Percentiles rank a stretch among this genome's conserved stretches.
phyloP scores from a whole-genome alignment of 139 green algal species.

The Yamagishiella unicocca region DNA sequence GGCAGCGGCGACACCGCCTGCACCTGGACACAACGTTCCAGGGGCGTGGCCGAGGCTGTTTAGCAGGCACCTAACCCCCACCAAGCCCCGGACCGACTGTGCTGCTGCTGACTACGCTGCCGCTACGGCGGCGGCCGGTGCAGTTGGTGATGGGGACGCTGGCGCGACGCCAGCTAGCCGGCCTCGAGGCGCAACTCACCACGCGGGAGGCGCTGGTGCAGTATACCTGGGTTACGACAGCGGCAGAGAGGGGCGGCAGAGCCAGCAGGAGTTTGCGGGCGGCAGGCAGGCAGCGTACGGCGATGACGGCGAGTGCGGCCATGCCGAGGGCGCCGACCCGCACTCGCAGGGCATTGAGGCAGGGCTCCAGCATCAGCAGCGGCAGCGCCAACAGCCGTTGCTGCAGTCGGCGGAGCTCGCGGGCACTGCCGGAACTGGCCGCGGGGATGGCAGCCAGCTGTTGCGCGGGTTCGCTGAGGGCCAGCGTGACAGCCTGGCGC shows the following conservation, averaged over 20 bases:
- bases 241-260: not conserved
- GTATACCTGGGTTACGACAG: too few species aligned
- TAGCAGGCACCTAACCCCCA: slow-evolving; percentile 15
- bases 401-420: too few species aligned
- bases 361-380: too few species aligned
- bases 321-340: not conserved
- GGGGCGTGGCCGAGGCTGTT: slow-evolving; percentile 14
- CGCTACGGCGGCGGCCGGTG: not conserved
- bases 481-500: slow-evolving; percentile 19
- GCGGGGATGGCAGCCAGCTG: not conserved
- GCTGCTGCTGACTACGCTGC: too few species aligned
- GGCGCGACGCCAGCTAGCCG: not conserved
- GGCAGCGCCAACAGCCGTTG: too few species aligned
- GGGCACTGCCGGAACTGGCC: too few species aligned
- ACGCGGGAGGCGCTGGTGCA: too few species aligned
- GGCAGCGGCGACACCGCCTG: not conserved
- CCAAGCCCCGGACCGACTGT: not conserved
- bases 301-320: not conserved
- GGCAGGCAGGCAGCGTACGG: not conserved
- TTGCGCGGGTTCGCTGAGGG: not conserved
- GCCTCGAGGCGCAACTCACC: not conserved
- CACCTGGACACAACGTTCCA: not conserved
- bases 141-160: not conserved
- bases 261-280: too few species aligned
- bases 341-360: slow-evolving; percentile 9